phyloP scores from a whole-genome alignment of 2,329 filamentous ascomycete genomes.

The Aspergillus sp. region DNA sequence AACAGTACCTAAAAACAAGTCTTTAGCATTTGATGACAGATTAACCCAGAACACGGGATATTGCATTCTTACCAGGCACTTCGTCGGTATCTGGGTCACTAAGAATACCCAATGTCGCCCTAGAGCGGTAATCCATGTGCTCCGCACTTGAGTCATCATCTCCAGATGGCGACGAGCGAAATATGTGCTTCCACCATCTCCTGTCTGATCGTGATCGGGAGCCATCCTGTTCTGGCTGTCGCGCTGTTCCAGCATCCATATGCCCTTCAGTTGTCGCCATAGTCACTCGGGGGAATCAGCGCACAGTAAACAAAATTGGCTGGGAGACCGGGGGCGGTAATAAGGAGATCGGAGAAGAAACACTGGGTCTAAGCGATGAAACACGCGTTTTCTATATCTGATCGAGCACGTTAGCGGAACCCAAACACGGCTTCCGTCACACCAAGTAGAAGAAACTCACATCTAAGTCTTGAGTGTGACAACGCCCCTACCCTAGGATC shows the following conservation, averaged over 20 bases:
- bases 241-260: not conserved
- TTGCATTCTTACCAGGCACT: slow-evolving; percentile 67
- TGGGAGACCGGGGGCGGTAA: not conserved
- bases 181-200: slow-evolving; percentile 21
- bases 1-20: slow-evolving; percentile 53
- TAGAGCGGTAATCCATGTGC: slow-evolving; percentile 34
- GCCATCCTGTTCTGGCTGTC: not conserved
- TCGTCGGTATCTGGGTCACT: slow-evolving; percentile 80
- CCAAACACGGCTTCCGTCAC: not conserved
- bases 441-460: slow-evolving; percentile 1
- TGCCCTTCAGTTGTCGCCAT: slow-evolving; percentile 5
- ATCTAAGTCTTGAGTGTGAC: not conserved
- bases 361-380: not conserved
- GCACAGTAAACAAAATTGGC: not conserved
- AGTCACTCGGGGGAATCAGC: not conserved
- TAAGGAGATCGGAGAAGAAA: not conserved
- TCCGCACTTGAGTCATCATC: slow-evolving; percentile 12
- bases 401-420: not conserved
- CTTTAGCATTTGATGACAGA: not conserved
- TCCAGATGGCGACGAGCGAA: slow-evolving; percentile 13
- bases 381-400: slow-evolving; percentile 1
- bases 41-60: not conserved
- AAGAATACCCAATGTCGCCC: slow-evolving; percentile 72
- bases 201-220: not conserved
- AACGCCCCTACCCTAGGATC: not conserved